Conservation (phyloP, 208 protist genomes). For the Trypanosoma boissoni region DNA sequence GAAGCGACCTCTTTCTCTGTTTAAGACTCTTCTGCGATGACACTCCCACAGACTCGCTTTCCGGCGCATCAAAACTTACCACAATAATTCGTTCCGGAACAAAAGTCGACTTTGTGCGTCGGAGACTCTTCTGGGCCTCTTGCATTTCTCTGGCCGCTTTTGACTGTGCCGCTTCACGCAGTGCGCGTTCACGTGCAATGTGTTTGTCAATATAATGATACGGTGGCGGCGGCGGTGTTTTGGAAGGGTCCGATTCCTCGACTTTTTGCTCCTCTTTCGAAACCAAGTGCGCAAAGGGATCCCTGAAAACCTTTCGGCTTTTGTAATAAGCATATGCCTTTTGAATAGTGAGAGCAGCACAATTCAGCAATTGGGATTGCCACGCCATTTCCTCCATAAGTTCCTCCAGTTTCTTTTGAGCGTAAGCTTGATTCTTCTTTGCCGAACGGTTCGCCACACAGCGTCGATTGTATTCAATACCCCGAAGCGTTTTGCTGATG, state of each 20-base stretch:
- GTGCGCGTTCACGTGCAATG: slow-evolving; percentile 40
- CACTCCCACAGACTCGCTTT: too few species aligned
- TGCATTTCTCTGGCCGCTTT: slow-evolving; percentile 23
- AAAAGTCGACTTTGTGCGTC: background rate
- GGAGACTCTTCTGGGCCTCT: background rate
- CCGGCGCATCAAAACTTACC: slow-evolving; percentile 20
- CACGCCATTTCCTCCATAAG: slow-evolving; percentile 59
- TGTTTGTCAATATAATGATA: slow-evolving; percentile 59
- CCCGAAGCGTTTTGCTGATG: slow-evolving; percentile 51
- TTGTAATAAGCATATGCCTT: slow-evolving; percentile 66
- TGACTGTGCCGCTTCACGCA: slow-evolving; percentile 27
- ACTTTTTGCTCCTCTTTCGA: background rate
- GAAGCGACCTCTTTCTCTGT: too few species aligned
- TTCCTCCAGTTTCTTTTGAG: slow-evolving; percentile 32
- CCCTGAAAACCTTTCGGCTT: background rate
- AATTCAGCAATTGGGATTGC: slow-evolving; percentile 59
- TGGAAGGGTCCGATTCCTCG: background rate
- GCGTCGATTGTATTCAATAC: slow-evolving; percentile 22
- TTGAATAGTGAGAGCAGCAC: slow-evolving; percentile 68
- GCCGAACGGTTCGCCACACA: slow-evolving; percentile 21
- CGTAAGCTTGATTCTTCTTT: slow-evolving; percentile 30
- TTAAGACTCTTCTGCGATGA: too few species aligned
- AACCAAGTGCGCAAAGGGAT: slow-evolving; percentile 6
- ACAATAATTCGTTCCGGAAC: slow-evolving; percentile 9
- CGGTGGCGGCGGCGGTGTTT: slow-evolving; percentile 24